Evolutionary conservation across 2,329 filamentous ascomycete species (phyloP), one percentile per base, ranked within the genome.

Genomic region (Fusarium protoensiforme): DNA sequence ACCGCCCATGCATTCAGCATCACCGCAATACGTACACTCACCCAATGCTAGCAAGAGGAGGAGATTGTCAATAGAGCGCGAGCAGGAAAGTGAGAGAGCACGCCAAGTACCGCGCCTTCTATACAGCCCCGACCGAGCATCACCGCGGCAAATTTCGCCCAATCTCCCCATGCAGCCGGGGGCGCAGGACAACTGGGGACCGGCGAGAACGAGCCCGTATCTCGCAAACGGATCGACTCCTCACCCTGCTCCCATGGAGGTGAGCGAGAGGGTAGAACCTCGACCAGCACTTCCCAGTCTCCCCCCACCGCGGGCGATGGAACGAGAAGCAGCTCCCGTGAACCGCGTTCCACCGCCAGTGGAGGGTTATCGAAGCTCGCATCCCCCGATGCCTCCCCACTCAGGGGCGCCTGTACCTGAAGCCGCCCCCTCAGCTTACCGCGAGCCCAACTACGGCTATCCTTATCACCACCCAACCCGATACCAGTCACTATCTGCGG

Each of bases 11-110:
- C 76, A 57, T 73, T 77, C 61, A 67, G 83, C 83, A 43, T 83
- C 84, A 5, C 83, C 86, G 11, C 84, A 87, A 64, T 89, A 89
- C 72, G 77, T 85, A 14, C 83, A 88, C 78, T 88, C 87, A 33
- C 84, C 87, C 29, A 84, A 76, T 68, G 78, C 80, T n/a, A 82
- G 80, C 76, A 89, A 89, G 80, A 84, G 87, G 68, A 84, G 85
- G 72, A 83, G 86, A 20, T 72, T 84, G 9, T 86, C 84, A 2
- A 78, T 81, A 60, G 85, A 87, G 5, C 80, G 82, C 22, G 83
- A 84, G 29, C 77, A 76, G 35, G 84, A 85, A 31, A 68, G 41
- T 8, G 81, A 85, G 62, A 81, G 84, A 53, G 80, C 79, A 5
- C 85, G 83, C 70, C 85, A 84, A 46, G 80, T 88, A 16, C 87